Evolutionary conservation across 2,329 filamentous ascomycete genomes (phyloP).

Genomic region (Phoma sp.): DNA sequence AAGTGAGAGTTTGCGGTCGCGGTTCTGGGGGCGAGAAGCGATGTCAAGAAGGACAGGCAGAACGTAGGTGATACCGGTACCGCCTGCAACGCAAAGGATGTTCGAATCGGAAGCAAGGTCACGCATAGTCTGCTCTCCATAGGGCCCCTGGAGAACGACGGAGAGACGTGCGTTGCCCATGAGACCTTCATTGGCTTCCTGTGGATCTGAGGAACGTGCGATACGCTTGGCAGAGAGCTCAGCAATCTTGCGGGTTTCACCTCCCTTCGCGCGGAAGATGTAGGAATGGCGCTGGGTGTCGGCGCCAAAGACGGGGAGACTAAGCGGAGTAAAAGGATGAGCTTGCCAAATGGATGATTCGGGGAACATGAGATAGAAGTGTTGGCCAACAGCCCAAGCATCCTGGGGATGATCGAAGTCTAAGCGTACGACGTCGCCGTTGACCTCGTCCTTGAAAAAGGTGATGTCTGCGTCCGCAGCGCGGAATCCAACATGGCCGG

Average conservation of each 20-base stretch:
- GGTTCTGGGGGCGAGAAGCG: constrained; percentile 29
- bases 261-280: constrained; percentile 44
- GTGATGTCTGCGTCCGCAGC: constrained; percentile 34
- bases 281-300: constrained; percentile 40
- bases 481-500: constrained; percentile 40
- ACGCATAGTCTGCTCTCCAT: constrained; percentile 39
- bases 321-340: constrained; percentile 65
- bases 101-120: constrained; percentile 34
- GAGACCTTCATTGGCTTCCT: constrained; percentile 30
- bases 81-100: constrained; percentile 45
- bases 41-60: constrained; percentile 44
- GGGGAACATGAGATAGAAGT: constrained; percentile 73
- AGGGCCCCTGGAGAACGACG: constrained; percentile 44
- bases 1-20: constrained; percentile 38
- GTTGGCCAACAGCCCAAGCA: constrained; percentile 70
- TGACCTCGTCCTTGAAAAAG: constrained; percentile 51
- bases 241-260: constrained; percentile 44
- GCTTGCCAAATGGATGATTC: constrained; percentile 73
- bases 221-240: constrained; percentile 36
- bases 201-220: constrained; percentile 24
- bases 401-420: constrained; percentile 68
- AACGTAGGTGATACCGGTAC: constrained; percentile 48
- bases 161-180: constrained; percentile 36
- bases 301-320: constrained; percentile 30
- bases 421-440: constrained; percentile 62